phyloP scores from a whole-genome alignment of 306 rosid genomes.

The Hippophae rhamnoides region DNA sequence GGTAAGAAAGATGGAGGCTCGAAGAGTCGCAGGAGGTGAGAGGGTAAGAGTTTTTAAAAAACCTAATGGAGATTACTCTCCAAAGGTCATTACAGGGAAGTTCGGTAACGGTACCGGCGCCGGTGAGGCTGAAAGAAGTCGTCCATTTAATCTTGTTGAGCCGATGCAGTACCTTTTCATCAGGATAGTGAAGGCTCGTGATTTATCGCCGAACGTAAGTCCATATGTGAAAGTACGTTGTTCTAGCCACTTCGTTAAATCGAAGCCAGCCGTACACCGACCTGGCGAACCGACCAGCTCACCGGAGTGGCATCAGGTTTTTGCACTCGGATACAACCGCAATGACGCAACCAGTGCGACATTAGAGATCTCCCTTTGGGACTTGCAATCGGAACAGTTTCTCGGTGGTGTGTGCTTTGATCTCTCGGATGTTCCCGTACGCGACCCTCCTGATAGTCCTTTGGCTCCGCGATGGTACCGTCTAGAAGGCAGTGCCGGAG shows the following conservation, averaged over 20 bases:
- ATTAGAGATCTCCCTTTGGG: slow-evolving; percentile 64
- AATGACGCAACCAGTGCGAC: slow-evolving; percentile 43
- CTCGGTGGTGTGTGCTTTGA: slow-evolving; percentile 70
- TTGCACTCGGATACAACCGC: slow-evolving; percentile 43
- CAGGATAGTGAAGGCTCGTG: slow-evolving; percentile 68
- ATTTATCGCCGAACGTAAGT: slow-evolving; percentile 34
- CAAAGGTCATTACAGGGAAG: slow-evolving; percentile 47
- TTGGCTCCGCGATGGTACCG: slow-evolving; percentile 43
- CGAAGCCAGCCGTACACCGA: slow-evolving; percentile 42
- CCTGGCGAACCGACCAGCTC: slow-evolving; percentile 57
- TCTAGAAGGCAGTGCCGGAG: slow-evolving; percentile 36
- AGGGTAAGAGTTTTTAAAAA: slow-evolving; percentile 47
- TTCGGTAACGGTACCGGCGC: neutral
- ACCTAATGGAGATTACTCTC: slow-evolving; percentile 58
- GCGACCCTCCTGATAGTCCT: slow-evolving; percentile 50
- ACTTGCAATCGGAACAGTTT: slow-evolving; percentile 46
- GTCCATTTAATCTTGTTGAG: slow-evolving; percentile 73
- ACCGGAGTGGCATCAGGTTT: slow-evolving; percentile 79
- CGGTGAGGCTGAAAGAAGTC: slow-evolving; percentile 44
- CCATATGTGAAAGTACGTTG: slow-evolving; percentile 56
- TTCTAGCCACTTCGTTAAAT: slow-evolving; percentile 28
- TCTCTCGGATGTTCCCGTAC: slow-evolving; percentile 37
- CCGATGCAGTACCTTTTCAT: slow-evolving; percentile 82
- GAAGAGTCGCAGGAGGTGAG: slow-evolving; percentile 32
- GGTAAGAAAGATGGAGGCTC: slow-evolving; percentile 58